Conservation (phyloP, 1,284 basidiomycete species). For the Cryptococcus jaspeensis region DNA sequence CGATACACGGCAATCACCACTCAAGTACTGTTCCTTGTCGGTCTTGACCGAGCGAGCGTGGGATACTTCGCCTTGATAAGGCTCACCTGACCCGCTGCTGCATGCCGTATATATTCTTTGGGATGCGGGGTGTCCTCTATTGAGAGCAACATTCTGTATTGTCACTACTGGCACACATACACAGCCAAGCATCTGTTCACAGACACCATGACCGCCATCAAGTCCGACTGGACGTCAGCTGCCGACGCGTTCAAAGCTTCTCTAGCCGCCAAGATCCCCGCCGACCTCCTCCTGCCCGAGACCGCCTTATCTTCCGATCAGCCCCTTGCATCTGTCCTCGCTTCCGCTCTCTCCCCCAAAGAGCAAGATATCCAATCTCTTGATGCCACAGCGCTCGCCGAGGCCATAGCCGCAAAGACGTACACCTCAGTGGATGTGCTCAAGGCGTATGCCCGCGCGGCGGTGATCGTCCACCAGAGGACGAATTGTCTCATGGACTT, state of each 20-base stretch:
- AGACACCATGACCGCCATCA: neutral
- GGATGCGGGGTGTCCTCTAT: no score
- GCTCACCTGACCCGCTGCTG: no score
- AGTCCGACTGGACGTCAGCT: neutral
- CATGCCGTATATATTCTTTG: no score
- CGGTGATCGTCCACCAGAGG: constrained; percentile 27
- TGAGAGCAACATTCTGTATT: no score
- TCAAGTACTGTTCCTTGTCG: no score
- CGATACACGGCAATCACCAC: no score
- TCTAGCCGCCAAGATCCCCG: neutral
- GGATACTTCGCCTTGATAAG: no score
- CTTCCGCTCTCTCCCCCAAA: constrained; percentile 20
- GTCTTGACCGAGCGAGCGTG: no score
- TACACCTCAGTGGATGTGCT: constrained; percentile 33
- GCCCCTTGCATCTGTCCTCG: neutral
- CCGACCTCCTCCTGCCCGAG: neutral
- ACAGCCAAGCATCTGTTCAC: no score
- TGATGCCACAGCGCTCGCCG: constrained; percentile 40
- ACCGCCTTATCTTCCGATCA: neutral
- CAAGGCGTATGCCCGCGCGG: constrained; percentile 29
- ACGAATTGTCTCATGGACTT: constrained; percentile 70
- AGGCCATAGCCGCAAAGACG: constrained; percentile 31
- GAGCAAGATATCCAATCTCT: constrained; percentile 28
- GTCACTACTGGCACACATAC: no score
- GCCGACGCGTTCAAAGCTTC: neutral